These are phyloP conservation scores for Pouteria glomerata DNA, from an alignment of 148 eudicot genomes.

Conservation along the genomic window DNA sequence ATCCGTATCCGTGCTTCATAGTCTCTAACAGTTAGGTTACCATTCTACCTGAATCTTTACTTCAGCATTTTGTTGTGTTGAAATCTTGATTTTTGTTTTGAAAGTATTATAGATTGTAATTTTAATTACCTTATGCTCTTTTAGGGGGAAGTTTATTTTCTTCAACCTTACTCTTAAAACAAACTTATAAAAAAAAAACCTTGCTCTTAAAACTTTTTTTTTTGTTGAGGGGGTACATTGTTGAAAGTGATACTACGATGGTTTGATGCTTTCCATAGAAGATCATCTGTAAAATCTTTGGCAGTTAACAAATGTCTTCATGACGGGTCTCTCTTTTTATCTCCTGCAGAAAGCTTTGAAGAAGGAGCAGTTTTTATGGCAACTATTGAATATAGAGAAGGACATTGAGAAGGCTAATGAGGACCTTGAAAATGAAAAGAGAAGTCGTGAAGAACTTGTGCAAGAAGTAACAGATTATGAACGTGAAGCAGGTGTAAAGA, in stretches of 20 bases:
- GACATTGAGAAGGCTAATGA: slow-evolving; percentile 59
- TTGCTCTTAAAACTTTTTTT: background rate
- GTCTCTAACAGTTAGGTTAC: too few species aligned
- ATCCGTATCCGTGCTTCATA: too few species aligned
- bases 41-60: background rate
- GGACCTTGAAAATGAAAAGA: slow-evolving; percentile 62
- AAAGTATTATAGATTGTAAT: background rate
- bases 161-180: too few species aligned
- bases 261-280: background rate
- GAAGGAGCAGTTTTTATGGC: slow-evolving; percentile 92
- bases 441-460: slow-evolving; percentile 65
- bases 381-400: slow-evolving; percentile 67
- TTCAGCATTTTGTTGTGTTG: background rate
- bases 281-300: background rate
- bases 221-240: too few species aligned
- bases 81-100: background rate
- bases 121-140: background rate
- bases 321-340: slow-evolving; percentile 3
- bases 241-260: too few species aligned
- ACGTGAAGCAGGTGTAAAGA: slow-evolving; percentile 59
- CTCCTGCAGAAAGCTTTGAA: slow-evolving; percentile 76
- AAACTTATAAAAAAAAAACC: too few species aligned
- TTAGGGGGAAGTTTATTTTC: background rate
- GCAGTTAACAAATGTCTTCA: background rate
- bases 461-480: slow-evolving; percentile 59